phyloP scores from a whole-genome alignment of 1,139 yeast genomes.

The Hemisphaericaspora xylofermentans region DNA sequence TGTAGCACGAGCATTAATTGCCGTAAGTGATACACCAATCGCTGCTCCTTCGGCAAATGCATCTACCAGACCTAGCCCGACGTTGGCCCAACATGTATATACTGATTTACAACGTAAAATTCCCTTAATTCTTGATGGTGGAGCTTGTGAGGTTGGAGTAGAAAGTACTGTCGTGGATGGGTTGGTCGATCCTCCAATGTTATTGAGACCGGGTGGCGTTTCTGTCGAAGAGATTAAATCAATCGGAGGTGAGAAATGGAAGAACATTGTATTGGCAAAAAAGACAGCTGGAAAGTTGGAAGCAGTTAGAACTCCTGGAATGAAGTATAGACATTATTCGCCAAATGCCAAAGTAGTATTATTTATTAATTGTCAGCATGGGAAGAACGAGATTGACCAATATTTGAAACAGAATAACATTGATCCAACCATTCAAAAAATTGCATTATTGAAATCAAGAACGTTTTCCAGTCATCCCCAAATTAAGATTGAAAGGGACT shows the following conservation, averaged over 20 bases:
- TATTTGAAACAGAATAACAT: slow-evolving; percentile 23
- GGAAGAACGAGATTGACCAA: slow-evolving; percentile 27
- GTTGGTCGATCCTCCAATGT: slow-evolving; percentile 75
- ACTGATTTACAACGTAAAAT: slow-evolving; percentile 77
- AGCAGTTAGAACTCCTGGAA: slow-evolving; percentile 90
- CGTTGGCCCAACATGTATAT: slow-evolving; percentile 79
- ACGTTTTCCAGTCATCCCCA: slow-evolving; percentile 27
- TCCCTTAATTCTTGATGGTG: slow-evolving; percentile 90
- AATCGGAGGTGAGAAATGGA: slow-evolving; percentile 69
- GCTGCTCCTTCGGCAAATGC: slow-evolving; percentile 99
- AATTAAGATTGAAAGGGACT: slow-evolving; percentile 37
- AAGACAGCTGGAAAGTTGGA: slow-evolving; percentile 65
- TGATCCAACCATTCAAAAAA: slow-evolving; percentile 16
- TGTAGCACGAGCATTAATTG: slow-evolving; percentile 86
- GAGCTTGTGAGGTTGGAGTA: slow-evolving; percentile 84
- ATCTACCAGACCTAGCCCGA: slow-evolving; percentile 92
- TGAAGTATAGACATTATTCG: slow-evolving; percentile 95
- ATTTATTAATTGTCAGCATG: slow-evolving; percentile 54
- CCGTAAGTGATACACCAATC: slow-evolving; percentile 80
- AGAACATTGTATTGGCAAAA: slow-evolving; percentile 59
- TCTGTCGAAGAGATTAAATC: slow-evolving; percentile 68
- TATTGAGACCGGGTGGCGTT: slow-evolving; percentile 92
- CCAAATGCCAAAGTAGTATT: slow-evolving; percentile 82
- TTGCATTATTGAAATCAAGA: slow-evolving; percentile 51
- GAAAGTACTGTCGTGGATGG: slow-evolving; percentile 96